Base-by-base conservation (phyloP, 352 stramenopile species). In the Thalassiosira livingstoniorum region DNA sequence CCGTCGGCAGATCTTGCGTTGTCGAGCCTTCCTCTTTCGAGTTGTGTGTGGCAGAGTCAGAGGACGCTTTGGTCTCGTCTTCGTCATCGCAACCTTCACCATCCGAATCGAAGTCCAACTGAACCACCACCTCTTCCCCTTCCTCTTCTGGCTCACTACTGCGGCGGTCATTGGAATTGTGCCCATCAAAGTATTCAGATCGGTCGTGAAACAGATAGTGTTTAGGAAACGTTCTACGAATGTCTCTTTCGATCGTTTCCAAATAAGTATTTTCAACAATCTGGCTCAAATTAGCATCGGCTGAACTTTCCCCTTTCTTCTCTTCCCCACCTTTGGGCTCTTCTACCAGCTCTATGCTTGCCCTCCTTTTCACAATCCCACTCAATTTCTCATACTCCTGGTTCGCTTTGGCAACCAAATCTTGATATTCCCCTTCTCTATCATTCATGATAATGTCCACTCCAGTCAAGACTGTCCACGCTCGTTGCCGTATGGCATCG, bases 191-290 rank as follows among this genome's bases (percentile, higher is more conserved):
- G 4, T 1, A 11, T 55, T 71, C 32, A n/a, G n/a, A n/a, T n/a
- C n/a, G n/a, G 67, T 86, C 80, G 43, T 84, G 86, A 85, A 95
- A 95, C 35, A 95, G 69, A n/a, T 78, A 75, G 67, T 95, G 91
- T 15, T 85, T 71, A 31, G 92, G 92, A 81, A 91, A 95, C 2
- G 91, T 96, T 25, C 91, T 82, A 73, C 87, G 82, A 51, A 96
- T 86, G 76, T 96, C 92, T 27, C 89, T 64, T 39, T 93, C 87
- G 68, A 96, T 96, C 13, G 66, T 43, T 39, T 65, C 29, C n/a
- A n/a, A n/a, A 43, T n/a, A 45, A 87, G 64, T 23, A 18, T 73
- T 43, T 67, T 66, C 75, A 88, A 85, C 1, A 45, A 47, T 54
- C 63, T 53, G n/a, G n/a, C n/a, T n/a, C n/a, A n/a, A n/a, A n/a